Percentiles rank a stretch among this genome's conserved stretches.
phyloP scores from a whole-genome alignment of 345 rosid species.

The Pistacia atlantica region DNA sequence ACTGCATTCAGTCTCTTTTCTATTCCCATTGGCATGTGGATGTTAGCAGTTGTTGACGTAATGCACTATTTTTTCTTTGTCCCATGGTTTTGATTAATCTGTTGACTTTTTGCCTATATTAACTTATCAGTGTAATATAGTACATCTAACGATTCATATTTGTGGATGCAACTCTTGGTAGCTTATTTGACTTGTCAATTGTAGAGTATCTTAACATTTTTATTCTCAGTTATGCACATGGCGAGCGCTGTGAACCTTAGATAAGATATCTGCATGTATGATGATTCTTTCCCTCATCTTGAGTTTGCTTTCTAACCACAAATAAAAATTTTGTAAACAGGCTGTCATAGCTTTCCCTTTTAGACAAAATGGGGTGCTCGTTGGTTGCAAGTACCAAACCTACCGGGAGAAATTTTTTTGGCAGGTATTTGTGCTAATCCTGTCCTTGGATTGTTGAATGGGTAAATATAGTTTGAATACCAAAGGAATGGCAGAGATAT shows the following conservation, averaged over 20 bases:
- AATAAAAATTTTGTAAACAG: conserved; percentile 26
- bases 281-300: too few relatives aligned
- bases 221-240: too few relatives aligned
- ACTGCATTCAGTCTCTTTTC: neutral
- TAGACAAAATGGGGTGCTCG: conserved; percentile 36
- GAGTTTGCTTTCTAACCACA: neutral
- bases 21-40: neutral
- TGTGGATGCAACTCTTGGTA: too few relatives aligned
- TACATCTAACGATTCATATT: too few relatives aligned
- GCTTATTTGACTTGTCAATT: too few relatives aligned
- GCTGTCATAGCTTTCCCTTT: conserved; percentile 46
- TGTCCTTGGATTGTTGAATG: neutral
- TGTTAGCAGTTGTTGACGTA: neutral
- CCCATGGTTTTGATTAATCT: neutral
- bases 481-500: neutral
- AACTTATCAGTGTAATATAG: neutral
- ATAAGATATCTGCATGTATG: neutral
- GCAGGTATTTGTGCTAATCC: conserved; percentile 38
- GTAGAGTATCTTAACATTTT: neutral
- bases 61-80: neutral
- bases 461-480: neutral
- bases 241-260: too few relatives aligned
- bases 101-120: neutral
- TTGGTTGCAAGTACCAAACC: conserved; percentile 54
- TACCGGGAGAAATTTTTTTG: conserved; percentile 35